Evolutionary conservation across 2,329 filamentous ascomycete genomes (phyloP).

Genomic region (Beauveria sp.): DNA sequence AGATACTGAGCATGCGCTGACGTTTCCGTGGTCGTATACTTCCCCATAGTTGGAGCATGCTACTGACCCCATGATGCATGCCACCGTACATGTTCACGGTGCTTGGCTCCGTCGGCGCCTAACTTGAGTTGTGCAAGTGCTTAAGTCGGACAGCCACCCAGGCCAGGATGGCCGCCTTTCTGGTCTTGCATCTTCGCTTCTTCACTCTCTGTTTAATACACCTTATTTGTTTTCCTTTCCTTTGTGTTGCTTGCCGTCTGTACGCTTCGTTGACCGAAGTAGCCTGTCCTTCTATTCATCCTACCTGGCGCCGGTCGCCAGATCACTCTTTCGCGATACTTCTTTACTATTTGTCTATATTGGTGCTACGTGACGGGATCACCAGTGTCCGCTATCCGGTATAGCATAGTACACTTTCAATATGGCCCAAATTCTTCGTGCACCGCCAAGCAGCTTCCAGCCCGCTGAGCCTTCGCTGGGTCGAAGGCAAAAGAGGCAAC

Average conservation of each 20-base stretch:
- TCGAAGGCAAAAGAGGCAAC: conserved; percentile 42
- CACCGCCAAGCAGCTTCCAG: conserved; percentile 26
- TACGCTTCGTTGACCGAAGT: conserved; percentile 38
- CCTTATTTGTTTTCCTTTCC: conserved; percentile 25
- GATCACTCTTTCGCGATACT: conserved; percentile 16
- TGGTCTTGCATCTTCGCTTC: conserved; percentile 25
- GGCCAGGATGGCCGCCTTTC: conserved; percentile 15
- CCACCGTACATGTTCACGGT: background rate
- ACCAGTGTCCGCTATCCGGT: conserved; percentile 4
- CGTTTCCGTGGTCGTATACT: background rate
- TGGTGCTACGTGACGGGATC: conserved; percentile 4
- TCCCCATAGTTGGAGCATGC: conserved; percentile 1
- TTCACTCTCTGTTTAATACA: conserved; percentile 21
- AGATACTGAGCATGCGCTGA: background rate
- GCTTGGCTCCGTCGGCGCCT: background rate
- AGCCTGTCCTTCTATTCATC: conserved; percentile 31
- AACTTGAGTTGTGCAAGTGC: background rate
- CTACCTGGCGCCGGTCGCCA: conserved; percentile 30
- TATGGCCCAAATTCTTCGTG: conserved; percentile 8
- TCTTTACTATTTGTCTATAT: conserved; percentile 5
- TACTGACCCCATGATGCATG: conserved; percentile 4
- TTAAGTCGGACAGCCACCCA: conserved; percentile 15
- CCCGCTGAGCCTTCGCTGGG: conserved; percentile 47
- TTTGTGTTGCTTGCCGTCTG: conserved; percentile 17
- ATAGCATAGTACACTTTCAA: conserved; percentile 7